A percentile compares a stretch with the other conserved stretches of the same genome.
Conservation (phyloP, 225 moss, liverwort and hornwort species). For the Polytrichum formosum region DNA sequence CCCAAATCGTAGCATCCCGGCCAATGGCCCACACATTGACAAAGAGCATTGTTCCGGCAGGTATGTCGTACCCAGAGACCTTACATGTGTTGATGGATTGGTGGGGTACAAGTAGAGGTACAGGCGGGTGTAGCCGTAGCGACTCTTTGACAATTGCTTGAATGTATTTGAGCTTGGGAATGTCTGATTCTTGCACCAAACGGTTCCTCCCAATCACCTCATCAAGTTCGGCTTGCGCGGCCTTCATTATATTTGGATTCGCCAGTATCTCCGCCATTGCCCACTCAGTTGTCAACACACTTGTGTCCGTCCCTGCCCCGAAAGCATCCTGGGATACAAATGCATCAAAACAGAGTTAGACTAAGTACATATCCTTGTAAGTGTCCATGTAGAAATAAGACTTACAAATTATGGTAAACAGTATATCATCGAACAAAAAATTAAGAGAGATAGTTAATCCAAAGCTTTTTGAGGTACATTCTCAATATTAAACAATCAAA, state of each 20-base stretch:
- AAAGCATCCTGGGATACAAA: conserved; percentile 31
- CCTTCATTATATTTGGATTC: conserved; percentile 11
- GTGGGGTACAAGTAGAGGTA: conserved; percentile 47
- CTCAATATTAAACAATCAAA: too few species aligned
- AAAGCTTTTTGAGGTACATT: too few species aligned
- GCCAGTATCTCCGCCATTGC: conserved; percentile 39
- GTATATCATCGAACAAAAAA: too few species aligned
- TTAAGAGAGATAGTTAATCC: too few species aligned
- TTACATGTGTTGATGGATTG: conserved; percentile 9
- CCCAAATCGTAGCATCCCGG: conserved; percentile 16
- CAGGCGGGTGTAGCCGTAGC: conserved; percentile 33
- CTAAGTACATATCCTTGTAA: too few species aligned
- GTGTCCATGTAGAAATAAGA: too few species aligned
- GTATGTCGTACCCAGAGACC: conserved; percentile 18
- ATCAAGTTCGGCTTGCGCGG: conserved; percentile 36
- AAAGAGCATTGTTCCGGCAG: conserved; percentile 13
- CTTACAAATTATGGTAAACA: too few species aligned
- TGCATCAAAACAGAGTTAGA: too few species aligned
- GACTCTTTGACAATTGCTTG: conserved; percentile 40
- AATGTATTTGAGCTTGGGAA: conserved; percentile 31
- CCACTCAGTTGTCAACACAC: conserved; percentile 32
- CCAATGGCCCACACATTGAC: conserved; percentile 23
- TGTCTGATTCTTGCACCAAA: conserved; percentile 33
- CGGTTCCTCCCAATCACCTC: conserved; percentile 28
- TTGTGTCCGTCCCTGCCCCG: conserved; percentile 48